Conservation (phyloP, 2,329 filamentous ascomycete species). For the Exserohilum turcica region DNA sequence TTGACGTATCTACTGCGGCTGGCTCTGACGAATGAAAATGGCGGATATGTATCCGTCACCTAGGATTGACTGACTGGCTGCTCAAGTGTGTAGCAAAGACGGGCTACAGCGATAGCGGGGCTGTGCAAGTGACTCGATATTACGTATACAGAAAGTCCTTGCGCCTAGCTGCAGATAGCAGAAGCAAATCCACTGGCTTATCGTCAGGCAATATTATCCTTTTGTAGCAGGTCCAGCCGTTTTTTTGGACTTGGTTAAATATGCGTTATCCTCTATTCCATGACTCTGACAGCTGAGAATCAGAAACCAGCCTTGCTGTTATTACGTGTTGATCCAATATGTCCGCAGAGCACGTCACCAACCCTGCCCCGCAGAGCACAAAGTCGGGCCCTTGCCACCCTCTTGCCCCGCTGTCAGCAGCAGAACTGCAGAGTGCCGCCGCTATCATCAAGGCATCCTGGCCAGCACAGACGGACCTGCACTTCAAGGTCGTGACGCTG, state of each 20-base stretch:
- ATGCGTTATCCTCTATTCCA: neutral
- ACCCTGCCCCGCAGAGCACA: slow-evolving; percentile 22
- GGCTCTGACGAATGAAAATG: neutral
- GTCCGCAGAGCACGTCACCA: slow-evolving; percentile 38
- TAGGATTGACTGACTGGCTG: neutral
- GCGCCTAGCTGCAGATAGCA: slow-evolving; percentile 19
- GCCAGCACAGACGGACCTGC: slow-evolving; percentile 60
- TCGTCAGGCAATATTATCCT: slow-evolving; percentile 14
- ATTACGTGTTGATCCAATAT: slow-evolving; percentile 19
- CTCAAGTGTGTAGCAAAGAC: neutral
- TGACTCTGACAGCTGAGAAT: neutral
- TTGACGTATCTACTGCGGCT: neutral
- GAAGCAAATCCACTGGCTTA: slow-evolving; percentile 29
- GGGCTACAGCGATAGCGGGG: slow-evolving; percentile 10
- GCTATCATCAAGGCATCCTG: slow-evolving; percentile 59
- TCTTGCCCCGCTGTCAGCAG: slow-evolving; percentile 62
- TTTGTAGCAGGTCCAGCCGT: slow-evolving; percentile 10
- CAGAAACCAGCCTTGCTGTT: neutral
- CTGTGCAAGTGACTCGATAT: slow-evolving; percentile 19
- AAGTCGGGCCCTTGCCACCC: slow-evolving; percentile 55
- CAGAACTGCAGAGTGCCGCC: slow-evolving; percentile 61
- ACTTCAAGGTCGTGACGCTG: slow-evolving; percentile 71
- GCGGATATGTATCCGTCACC: neutral
- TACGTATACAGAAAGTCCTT: slow-evolving; percentile 31
- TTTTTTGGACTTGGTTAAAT: neutral